These are phyloP conservation scores for Alliaria petiolata DNA, from an alignment of 345 rosid species.

Conservation along the genomic window DNA sequence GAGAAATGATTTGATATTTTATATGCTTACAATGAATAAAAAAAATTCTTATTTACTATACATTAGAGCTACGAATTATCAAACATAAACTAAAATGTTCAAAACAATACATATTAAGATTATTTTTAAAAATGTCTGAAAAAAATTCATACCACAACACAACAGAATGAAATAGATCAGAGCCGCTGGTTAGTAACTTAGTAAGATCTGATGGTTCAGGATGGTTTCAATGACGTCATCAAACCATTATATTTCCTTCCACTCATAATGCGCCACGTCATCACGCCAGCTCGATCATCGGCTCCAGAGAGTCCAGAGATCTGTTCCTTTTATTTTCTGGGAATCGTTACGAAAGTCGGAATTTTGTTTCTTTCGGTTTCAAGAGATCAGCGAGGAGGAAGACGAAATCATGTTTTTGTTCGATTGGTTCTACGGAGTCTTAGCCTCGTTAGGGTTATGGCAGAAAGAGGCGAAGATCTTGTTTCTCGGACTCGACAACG, in stretches of 20 bases:
- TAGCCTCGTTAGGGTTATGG: conserved; percentile 73
- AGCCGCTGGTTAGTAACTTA: too few species aligned
- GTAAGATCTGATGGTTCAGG: neutral
- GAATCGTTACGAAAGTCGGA: neutral
- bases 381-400: neutral
- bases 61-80: too few species aligned
- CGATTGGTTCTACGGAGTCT: conserved; percentile 78
- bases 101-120: too few species aligned
- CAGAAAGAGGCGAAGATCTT: conserved; percentile 84
- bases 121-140: too few species aligned
- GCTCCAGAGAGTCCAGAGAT: conserved; percentile 18
- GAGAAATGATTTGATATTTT: too few species aligned
- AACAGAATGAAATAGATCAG: too few species aligned
- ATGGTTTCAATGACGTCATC: neutral
- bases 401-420: conserved; percentile 51
- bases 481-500: conserved; percentile 81
- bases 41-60: too few species aligned
- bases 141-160: too few species aligned
- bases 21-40: too few species aligned
- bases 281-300: conserved; percentile 19
- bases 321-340: neutral
- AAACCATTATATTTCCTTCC: neutral
- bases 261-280: conserved; percentile 22
- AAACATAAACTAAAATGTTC: too few species aligned
- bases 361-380: too few species aligned